Base-by-base conservation (phyloP, 2,329 filamentous ascomycete species). In the Bertia moriformis region DNA sequence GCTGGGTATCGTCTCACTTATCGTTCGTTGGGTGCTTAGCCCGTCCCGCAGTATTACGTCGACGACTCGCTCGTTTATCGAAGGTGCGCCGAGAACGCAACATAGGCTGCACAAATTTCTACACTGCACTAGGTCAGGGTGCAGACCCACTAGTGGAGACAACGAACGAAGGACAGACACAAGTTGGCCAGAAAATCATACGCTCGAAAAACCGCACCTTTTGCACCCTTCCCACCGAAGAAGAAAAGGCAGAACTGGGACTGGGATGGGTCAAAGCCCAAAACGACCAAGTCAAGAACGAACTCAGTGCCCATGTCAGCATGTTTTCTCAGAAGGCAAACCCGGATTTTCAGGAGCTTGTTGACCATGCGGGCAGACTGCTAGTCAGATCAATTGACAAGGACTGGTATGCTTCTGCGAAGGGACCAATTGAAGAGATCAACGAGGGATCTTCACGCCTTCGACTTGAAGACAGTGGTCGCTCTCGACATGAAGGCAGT, bases 11-110 rank as follows among this genome's bases (percentile, higher is more conserved):
- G 2, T 72, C 68, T 13, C 75, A 80, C 51, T 61, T 80, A 4
- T 69, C 72, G 43, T 80, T 79, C 45, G 69, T 79, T 2, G 73
- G 73, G 4, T 75, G 72, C 48, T 58, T 80, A 2, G 66, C 70
- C 5, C 64, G 71, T 3, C 65, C 67, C 1, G 65, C 69, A 36
- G 72, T 77, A 40, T 52, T 79, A 43, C 65, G 66, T 39, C 61
- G 65, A 45, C 65, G 75, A n/a, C 56, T 78, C 10, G 58, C 60
- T 18, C 56, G 54, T 14, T 47, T 78, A 18, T 55, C 64, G 3
- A 54, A 59, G 38, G 53, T 76, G 13, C 57, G 63, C 2, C 46
- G 57, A 19, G 60, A 35, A 12, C 32, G 32, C 7, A 15, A 15
- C 7, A 35, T 35, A 10, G 7, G 15, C 7, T 35, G 32, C 32